A percentile compares a stretch with the other conserved stretches of the same genome.
Evolutionary conservation across 1,284 basidiomycete genomes (phyloP).

Genomic region (Apiotrichum montevideense): DNA sequence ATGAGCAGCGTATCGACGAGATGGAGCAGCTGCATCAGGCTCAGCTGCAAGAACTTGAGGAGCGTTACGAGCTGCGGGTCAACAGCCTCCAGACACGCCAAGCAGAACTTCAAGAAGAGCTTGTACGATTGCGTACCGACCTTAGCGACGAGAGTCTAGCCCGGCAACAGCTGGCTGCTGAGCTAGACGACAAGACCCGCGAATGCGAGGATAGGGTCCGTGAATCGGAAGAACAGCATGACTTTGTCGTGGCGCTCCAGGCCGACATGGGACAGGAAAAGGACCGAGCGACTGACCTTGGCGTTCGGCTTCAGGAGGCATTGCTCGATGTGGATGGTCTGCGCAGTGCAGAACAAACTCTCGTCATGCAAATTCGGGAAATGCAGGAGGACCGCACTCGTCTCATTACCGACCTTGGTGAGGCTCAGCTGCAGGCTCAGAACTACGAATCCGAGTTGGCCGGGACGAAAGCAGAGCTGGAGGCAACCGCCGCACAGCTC

Average conservation of each 20-base stretch:
- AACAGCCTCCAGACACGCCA: constrained; percentile 63
- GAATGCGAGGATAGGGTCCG: constrained; percentile 32
- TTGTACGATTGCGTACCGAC: constrained; percentile 35
- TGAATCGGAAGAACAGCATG: constrained; percentile 31
- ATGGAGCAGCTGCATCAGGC: constrained; percentile 46
- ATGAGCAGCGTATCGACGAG: constrained; percentile 24
- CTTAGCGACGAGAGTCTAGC: constrained; percentile 37
- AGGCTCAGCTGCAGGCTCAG: constrained; percentile 63
- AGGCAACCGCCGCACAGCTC: constrained; percentile 54
- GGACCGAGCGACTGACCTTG: constrained; percentile 54
- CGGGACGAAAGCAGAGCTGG: constrained; percentile 40
- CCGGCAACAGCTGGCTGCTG: constrained; percentile 32
- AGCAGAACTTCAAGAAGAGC: constrained; percentile 53
- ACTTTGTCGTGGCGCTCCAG: constrained; percentile 30
- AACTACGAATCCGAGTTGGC: constrained; percentile 66
- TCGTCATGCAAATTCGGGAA: constrained; percentile 54
- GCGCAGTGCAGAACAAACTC: constrained; percentile 52
- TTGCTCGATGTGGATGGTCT: constrained; percentile 57
- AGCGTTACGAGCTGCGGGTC: constrained; percentile 57
- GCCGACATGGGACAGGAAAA: constrained; percentile 53
- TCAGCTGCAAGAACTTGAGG: constrained; percentile 58
- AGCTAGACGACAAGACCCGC: constrained; percentile 29
- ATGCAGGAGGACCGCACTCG: constrained; percentile 67
- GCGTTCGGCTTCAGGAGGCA: constrained; percentile 54
- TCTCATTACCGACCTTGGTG: constrained; percentile 63